Evolutionary conservation across 1,284 basidiomycete genomes (phyloP), one percentile per base, ranked within the genome.

Genomic region (Pascua sp.): DNA sequence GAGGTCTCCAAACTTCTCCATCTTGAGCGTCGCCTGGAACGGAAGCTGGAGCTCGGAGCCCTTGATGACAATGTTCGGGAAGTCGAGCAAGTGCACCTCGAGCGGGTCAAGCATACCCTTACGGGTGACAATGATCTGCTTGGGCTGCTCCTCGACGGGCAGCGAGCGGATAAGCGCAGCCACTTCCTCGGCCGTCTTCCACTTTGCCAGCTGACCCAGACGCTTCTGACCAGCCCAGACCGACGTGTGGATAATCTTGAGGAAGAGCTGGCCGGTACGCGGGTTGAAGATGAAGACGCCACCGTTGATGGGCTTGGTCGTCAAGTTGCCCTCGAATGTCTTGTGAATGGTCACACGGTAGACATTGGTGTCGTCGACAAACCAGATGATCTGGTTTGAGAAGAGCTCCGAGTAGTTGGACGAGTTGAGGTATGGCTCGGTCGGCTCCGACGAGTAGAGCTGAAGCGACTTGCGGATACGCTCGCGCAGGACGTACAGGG

Each of bases 341-440:
- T 98, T 97, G 82, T 98, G 96, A 72, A 99, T 98, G 9, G 95
- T 98, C 56, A 99, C 96, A 67, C 96, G 92, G 79, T 99, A 98
- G 32, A 98, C 96, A 69, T 98, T 98, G 47, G 96, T 98, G 75
- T 99, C 96, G 73, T 99, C 96, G 64, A 98, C 94, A 73, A 98
- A 98, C 96, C 95, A 99, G 66, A 98, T 98, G 76, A 98, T 95
- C 77, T 98, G 95, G 79, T 98, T 98, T n/a, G 91, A 94, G 82
- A 97, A 97, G 48, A 97, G 79, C 79, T 97, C 94, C 5, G 93
- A 95, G 77, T 97, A 78, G 78, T 97, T 97, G 83, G 89, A 75
- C 53, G 69, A 74, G 82, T 95, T 98, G 69, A 98, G 82, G 79
- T 98, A 98, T 48, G 96, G 96, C 78, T 99, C 96, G 16, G 96